These are phyloP conservation scores for Peronospora farinosa DNA, from an alignment of 352 stramenopile genomes.

Conservation along the genomic window DNA sequence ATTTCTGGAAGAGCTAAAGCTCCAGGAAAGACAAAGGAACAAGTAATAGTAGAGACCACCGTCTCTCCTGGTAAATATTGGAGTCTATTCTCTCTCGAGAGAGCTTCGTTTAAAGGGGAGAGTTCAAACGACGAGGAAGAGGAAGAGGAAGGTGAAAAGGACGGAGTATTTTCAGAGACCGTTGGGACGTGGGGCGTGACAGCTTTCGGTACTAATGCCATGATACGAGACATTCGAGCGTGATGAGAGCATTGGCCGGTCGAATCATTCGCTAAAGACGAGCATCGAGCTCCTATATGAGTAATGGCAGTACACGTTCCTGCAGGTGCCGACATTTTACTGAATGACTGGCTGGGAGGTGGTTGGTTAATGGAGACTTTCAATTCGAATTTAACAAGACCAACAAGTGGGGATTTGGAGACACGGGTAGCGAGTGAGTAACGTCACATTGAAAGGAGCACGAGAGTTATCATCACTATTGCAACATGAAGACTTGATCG, in stretches of 20 bases:
- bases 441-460: constrained; percentile 2
- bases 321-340: constrained; percentile 3
- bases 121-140: constrained; percentile 27
- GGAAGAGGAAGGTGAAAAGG: constrained; percentile 13
- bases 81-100: constrained; percentile 6
- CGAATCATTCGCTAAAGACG: constrained; percentile 35
- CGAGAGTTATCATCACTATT: background rate
- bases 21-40: constrained; percentile 52
- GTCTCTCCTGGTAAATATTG: constrained; percentile 39
- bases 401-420: background rate
- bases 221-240: constrained; percentile 67
- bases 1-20: constrained; percentile 40
- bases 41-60: constrained; percentile 32
- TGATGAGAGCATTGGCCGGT: constrained; percentile 66
- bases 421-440: too few relatives aligned
- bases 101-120: constrained; percentile 8
- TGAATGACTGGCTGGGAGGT: too few relatives aligned
- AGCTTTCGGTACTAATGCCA: constrained; percentile 67
- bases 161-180: background rate
- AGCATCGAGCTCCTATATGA: constrained; percentile 62
- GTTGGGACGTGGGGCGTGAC: background rate
- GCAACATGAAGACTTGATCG: background rate
- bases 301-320: constrained; percentile 42
- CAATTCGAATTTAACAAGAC: too few relatives aligned
- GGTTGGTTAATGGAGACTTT: background rate